Evolutionary conservation across 495 filamentous ascomycete genomes (phyloP), one percentile per base, ranked within the genome.

Genomic region (Neurospora sp.): DNA sequence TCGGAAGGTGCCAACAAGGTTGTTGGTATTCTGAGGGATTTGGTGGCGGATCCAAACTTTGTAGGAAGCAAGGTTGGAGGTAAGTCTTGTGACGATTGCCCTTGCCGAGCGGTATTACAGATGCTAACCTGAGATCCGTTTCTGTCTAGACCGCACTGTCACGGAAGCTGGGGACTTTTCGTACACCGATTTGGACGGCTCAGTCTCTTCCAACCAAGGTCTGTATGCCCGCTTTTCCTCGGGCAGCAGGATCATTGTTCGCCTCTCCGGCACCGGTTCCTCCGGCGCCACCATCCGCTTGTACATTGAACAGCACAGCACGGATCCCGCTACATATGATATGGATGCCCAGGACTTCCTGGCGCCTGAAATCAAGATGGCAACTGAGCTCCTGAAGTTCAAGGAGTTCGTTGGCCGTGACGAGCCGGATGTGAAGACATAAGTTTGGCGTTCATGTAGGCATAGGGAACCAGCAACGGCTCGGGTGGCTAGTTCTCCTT

Each of bases 131-230:
- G 31, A n/a, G 16, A 23, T 69, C 39, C 11, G 14, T 46, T 75
- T 41, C 38, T 38, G 41, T 7, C 69, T 70, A 88, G 87, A 86
- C 72, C 91, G 92, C 79, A 97, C 93, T 75, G 93, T 98, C 39
- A 81, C 88, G 42, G 92, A 96, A 75, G 95, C 94, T 18, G 96
- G 94, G 74, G 94, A 99, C 86, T 99, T 99, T 86, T 90, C 91
- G 14, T 99, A 99, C 87, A 98, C 92, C 4, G 96, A 99, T 82
- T 89, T 98, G 27, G 96, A 99, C 77, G 95, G 95, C 71, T 97
- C 93, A 73, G 93, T 98, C 35, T 90, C 93, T 81, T 92, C 94
- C 79, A 97, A 97, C 87, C 96, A 99, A 84, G 96, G 96, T 71
- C 89, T 98, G 74, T 99, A 92, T 78, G 92, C 93, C 82, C 93